Evolutionary conservation across 106 monocot genomes (phyloP).

Genomic region (Allium sativum): DNA sequence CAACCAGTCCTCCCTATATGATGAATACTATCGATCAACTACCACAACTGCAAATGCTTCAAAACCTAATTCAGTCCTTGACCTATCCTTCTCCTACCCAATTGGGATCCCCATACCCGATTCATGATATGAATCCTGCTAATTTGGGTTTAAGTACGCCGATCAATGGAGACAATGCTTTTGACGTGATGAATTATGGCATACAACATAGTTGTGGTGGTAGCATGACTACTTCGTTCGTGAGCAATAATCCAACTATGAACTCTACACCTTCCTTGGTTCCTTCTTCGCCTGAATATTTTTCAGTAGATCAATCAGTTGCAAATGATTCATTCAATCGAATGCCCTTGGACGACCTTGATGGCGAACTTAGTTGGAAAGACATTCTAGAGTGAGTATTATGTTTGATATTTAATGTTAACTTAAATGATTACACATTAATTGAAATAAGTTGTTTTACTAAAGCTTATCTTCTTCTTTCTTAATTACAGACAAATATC

Average conservation of each 20-base stretch:
- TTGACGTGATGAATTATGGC: background rate
- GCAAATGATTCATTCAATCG: too few relatives aligned
- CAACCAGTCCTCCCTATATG: background rate
- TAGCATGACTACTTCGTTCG: background rate
- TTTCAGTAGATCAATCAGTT: background rate
- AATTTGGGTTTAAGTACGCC: background rate
- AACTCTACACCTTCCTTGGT: constrained; percentile 7
- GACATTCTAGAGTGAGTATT: background rate
- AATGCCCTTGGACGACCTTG: background rate
- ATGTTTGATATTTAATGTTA: background rate
- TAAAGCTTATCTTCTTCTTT: too few relatives aligned
- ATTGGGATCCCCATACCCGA: background rate
- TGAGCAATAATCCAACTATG: background rate
- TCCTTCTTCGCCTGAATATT: constrained; percentile 9
- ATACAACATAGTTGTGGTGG: background rate
- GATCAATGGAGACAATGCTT: background rate
- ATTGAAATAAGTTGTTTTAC: background rate
- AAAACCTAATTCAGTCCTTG: constrained; percentile 10
- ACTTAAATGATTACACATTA: background rate
- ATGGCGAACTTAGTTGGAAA: background rate
- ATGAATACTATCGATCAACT: constrained; percentile 10
- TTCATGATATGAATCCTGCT: background rate
- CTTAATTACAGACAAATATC: background rate
- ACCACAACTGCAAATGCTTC: constrained; percentile 11
- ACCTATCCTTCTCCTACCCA: background rate